A percentile compares a stretch with the other conserved stretches of the same genome.
Evolutionary conservation across 768 basidiomycete species (phyloP).

Genomic region (Basidioascus undulatus): DNA sequence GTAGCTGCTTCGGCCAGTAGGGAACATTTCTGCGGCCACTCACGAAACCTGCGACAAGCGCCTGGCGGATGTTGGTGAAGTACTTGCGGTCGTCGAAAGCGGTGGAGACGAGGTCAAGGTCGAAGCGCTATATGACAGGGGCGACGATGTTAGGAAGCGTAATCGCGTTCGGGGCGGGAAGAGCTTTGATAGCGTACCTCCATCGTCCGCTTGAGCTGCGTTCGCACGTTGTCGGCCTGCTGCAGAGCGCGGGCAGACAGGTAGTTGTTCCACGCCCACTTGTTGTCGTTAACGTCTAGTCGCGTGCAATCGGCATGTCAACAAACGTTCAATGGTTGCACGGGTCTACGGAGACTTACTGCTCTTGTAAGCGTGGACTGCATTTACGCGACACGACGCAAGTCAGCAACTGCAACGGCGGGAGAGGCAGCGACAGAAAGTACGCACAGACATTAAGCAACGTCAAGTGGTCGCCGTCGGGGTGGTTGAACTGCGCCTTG

Average conservation of each 20-base stretch:
- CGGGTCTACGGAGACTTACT: conserved; percentile 30
- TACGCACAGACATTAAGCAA: conserved; percentile 89
- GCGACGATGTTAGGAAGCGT: background rate
- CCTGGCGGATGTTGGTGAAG: conserved; percentile 43
- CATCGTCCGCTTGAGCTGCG: conserved; percentile 74
- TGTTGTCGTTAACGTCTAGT: conserved; percentile 46
- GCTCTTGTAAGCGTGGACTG: conserved; percentile 62
- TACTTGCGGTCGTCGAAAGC: conserved; percentile 43
- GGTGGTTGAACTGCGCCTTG: conserved; percentile 64
- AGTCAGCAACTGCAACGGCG: too few species aligned
- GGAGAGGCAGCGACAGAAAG: too few species aligned
- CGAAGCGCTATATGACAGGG: conserved; percentile 32
- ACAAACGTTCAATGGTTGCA: background rate
- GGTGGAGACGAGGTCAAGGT: conserved; percentile 44
- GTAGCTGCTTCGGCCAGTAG: too few species aligned
- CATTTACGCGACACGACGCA: too few species aligned
- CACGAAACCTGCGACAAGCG: conserved; percentile 73
- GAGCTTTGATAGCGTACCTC: conserved; percentile 24
- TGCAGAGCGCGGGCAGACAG: conserved; percentile 55
- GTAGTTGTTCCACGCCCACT: conserved; percentile 82
- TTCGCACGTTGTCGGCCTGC: conserved; percentile 82
- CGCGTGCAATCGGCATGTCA: too few species aligned
- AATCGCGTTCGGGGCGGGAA: background rate
- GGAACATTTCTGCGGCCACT: too few species aligned
- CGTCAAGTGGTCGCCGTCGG: conserved; percentile 89